These are phyloP conservation scores for Prunus fruticosa DNA, from an alignment of 306 rosid species.

Conservation along the genomic window DNA sequence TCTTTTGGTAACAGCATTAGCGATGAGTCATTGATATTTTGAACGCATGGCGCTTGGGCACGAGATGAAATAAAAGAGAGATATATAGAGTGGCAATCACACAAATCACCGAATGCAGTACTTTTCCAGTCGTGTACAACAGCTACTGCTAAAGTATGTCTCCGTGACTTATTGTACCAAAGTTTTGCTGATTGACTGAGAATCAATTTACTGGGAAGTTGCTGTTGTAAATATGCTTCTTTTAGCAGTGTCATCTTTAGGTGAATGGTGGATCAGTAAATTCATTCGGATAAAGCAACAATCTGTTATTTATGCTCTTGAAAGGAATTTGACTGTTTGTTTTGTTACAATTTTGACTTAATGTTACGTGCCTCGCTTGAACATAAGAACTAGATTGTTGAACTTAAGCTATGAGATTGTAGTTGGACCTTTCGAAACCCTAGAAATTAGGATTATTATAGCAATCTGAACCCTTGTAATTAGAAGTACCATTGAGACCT, in stretches of 20 bases:
- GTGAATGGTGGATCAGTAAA: not conserved
- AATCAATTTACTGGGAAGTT: not conserved
- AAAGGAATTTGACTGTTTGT: not conserved
- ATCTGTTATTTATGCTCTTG: not conserved
- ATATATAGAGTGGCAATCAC: not conserved
- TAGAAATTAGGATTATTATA: not conserved
- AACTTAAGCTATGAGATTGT: too few relatives aligned
- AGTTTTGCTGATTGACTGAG: not conserved
- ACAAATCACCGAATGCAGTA: not conserved
- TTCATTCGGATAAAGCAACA: not conserved
- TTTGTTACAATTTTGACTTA: not conserved
- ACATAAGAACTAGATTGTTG: too few relatives aligned
- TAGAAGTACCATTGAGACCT: not conserved
- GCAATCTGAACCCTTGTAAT: not conserved
- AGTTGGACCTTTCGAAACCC: not conserved
- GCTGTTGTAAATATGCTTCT: slow-evolving; percentile 7
- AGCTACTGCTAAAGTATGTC: not conserved
- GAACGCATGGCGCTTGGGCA: not conserved
- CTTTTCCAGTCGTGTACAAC: too few relatives aligned
- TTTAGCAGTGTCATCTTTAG: not conserved
- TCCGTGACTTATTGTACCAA: not conserved
- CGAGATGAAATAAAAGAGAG: not conserved
- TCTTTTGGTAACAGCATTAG: slow-evolving; percentile 55
- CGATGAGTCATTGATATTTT: slow-evolving; percentile 48
- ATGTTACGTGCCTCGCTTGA: not conserved